A percentile compares a stretch with the other conserved stretches of the same genome.
Conservation (phyloP, 106 monocot species). For the Apostasia ramifera region DNA sequence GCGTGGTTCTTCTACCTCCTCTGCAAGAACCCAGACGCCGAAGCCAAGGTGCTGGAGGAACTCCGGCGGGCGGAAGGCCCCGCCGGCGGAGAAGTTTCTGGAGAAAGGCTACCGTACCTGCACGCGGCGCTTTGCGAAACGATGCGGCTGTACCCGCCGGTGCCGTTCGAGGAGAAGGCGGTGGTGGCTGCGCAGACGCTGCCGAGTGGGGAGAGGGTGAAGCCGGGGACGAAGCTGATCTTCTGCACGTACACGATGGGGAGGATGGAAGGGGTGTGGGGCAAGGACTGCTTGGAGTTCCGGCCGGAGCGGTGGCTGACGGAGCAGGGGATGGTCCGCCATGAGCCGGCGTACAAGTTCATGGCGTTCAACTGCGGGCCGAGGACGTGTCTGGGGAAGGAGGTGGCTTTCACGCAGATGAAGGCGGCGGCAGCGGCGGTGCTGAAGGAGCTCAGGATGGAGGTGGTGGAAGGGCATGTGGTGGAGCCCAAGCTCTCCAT, state of each 20-base stretch:
- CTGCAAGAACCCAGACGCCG: constrained; percentile 22
- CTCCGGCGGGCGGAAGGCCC: background rate
- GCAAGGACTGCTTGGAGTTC: constrained; percentile 58
- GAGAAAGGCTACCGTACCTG: constrained; percentile 28
- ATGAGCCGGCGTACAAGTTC: constrained; percentile 74
- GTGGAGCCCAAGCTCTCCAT: constrained; percentile 52
- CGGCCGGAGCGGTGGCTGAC: constrained; percentile 63
- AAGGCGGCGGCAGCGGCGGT: constrained; percentile 37
- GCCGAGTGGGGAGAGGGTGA: constrained; percentile 35
- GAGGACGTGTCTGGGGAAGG: constrained; percentile 71
- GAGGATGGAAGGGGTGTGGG: constrained; percentile 60
- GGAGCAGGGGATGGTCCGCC: constrained; percentile 24
- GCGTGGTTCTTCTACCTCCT: constrained; percentile 78
- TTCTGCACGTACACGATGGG: constrained; percentile 41
- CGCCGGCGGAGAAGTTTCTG: background rate
- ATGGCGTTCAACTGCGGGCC: constrained; percentile 67
- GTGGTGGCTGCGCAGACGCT: constrained; percentile 22
- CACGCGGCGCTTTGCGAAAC: constrained; percentile 56
- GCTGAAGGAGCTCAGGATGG: constrained; percentile 32
- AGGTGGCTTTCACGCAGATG: constrained; percentile 42
- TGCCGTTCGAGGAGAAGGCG: constrained; percentile 51
- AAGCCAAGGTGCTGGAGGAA: constrained; percentile 46
- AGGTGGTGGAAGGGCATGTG: constrained; percentile 30
- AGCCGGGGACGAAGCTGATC: constrained; percentile 23
- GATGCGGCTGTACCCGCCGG: constrained; percentile 52